A percentile compares a stretch with the other conserved stretches of the same genome.
phyloP scores from a whole-genome alignment of 768 basidiomycete species.

The Strobilomyces echinocephalus region DNA sequence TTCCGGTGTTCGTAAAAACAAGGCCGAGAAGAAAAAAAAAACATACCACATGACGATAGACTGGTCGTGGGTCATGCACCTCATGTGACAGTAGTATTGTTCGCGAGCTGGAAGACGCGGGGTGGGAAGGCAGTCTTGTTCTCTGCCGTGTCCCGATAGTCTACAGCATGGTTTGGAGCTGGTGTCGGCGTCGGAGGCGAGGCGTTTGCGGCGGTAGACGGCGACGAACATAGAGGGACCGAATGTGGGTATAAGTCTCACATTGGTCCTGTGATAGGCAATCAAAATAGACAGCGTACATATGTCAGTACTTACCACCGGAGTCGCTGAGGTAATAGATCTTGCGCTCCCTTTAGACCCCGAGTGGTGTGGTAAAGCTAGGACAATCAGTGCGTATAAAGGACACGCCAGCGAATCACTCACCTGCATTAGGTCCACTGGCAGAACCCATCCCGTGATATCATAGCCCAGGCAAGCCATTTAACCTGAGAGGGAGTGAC shows the following conservation, averaged over 20 bases:
- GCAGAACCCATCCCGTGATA: conserved; percentile 89
- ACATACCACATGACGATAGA: conserved; percentile 77
- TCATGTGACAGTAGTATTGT: conserved; percentile 95
- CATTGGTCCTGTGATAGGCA: conserved; percentile 80
- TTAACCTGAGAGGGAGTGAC: conserved; percentile 41
- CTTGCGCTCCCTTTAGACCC: conserved; percentile 65
- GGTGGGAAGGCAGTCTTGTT: conserved; percentile 63
- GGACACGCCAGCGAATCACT: conserved; percentile 12
- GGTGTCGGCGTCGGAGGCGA: too few relatives aligned
- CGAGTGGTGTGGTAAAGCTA: conserved; percentile 88
- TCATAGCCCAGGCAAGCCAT: conserved; percentile 88
- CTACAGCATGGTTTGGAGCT: conserved; percentile 81
- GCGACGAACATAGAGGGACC: too few relatives aligned
- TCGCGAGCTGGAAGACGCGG: conserved; percentile 88
- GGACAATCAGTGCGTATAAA: not conserved
- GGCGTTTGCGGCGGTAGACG: too few relatives aligned
- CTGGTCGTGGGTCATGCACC: conserved; percentile 81
- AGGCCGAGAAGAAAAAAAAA: not conserved
- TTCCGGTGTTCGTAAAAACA: conserved; percentile 26
- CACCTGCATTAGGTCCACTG: conserved; percentile 79
- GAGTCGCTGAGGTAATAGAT: conserved; percentile 61
- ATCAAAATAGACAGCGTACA: conserved; percentile 83
- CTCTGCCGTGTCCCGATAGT: conserved; percentile 72
- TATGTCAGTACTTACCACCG: conserved; percentile 86
- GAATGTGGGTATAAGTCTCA: conserved; percentile 92